These are phyloP conservation scores for Acacia acuminata DNA, from an alignment of 306 rosid species.

Conservation along the genomic window DNA sequence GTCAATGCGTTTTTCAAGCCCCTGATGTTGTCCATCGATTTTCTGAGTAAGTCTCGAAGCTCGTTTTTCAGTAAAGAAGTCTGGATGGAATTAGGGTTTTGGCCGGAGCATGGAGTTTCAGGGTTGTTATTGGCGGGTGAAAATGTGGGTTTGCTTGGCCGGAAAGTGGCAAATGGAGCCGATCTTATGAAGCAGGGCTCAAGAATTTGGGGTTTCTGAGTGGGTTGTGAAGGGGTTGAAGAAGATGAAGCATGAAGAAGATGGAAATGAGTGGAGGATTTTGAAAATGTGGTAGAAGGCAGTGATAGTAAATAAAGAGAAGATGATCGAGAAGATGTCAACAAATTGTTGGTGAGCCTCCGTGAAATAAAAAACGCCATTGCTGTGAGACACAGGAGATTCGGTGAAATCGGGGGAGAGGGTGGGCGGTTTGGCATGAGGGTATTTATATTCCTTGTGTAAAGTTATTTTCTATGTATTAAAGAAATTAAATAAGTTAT, in stretches of 20 bases:
- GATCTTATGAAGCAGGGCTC: not conserved
- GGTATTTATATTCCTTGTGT: too few relatives aligned
- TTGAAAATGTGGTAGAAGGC: not conserved
- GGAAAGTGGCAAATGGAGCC: not conserved
- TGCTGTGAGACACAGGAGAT: not conserved
- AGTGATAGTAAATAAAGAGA: not conserved
- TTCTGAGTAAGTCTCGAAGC: not conserved
- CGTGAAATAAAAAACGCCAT: not conserved
- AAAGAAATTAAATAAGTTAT: too few relatives aligned
- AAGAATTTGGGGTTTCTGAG: not conserved
- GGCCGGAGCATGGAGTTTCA: not conserved
- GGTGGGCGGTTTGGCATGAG: too few relatives aligned
- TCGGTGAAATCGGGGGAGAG: too few relatives aligned
- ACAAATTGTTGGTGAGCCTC: not conserved
- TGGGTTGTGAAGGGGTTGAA: not conserved
- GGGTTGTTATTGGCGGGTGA: not conserved
- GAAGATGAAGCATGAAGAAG: not conserved
- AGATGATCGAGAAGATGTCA: not conserved
- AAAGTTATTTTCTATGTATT: too few relatives aligned
- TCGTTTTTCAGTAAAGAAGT: not conserved
- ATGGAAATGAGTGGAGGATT: not conserved
- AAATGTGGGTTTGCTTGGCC: not conserved
- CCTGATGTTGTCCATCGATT: not conserved
- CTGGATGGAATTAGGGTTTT: not conserved
- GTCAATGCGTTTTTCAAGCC: not conserved